Base-by-base conservation (phyloP, 2,329 filamentous ascomycete species). In the Nemania bipapillata region DNA sequence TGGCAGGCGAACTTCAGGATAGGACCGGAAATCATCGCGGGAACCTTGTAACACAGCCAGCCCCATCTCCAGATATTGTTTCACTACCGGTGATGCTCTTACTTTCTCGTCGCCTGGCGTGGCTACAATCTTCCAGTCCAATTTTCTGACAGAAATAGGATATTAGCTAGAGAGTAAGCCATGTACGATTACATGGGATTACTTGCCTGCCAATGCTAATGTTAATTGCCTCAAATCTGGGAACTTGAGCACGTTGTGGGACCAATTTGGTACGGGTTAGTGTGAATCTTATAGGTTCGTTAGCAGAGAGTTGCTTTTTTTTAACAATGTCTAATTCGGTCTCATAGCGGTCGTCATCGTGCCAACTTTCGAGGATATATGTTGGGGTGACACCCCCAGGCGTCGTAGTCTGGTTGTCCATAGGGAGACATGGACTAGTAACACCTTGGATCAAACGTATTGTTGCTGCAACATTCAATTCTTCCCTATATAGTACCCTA, bases 71-170 rank as follows among this genome's bases (percentile, higher is more conserved):
- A 77, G 49, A 42, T 81, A 74, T 1, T 71, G 45, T 8, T 72
- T 59, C 9, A 79, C 54, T 5, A 56, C 60, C 4, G 70, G 65
- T 1, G 77, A 76, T 4, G 76, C 47, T 22, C 66, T 70, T 26
- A 65, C 61, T 22, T 71, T 68, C 5, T 72, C 66, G 7, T 77
- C 66, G 5, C 77, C 74, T 4, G 77, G 73, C 12, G 76, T 60
- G 0, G 79, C 76, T 28, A 76, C 75, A 2, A 83, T 54, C 3
- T 76, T 76, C 82, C 82, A 84, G 66, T 83, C 81, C 8, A 80
- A 69, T 3, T 64, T 64, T 47, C 81, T 82, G 24, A 12, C 5
- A 32, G 35, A 4, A 55, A 11, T 20, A 30, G 53, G 9, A 24
- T 47, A 63, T 78, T 49, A 77, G 73, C 42, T 32, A 8, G 42